phyloP scores from a whole-genome alignment of 2,329 filamentous ascomycete species.

The Talaromyces sp. region DNA sequence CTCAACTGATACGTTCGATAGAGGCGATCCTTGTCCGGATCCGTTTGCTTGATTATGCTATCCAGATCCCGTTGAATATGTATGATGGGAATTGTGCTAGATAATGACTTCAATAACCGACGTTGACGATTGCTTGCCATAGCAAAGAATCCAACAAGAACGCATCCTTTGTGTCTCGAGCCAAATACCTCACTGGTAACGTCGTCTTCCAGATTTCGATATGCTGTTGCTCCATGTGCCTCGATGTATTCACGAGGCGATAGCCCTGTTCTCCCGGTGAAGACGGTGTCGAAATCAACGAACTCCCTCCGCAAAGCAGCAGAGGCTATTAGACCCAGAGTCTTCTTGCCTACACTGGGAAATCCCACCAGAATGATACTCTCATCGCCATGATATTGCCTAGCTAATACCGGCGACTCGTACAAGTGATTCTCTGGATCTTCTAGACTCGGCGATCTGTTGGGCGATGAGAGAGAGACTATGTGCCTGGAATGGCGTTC shows the following conservation, averaged over 20 bases:
- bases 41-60: constrained; percentile 55
- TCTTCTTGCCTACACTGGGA: constrained; percentile 71
- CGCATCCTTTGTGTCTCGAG: constrained; percentile 56
- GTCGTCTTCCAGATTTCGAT: constrained; percentile 60
- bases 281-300: constrained; percentile 65
- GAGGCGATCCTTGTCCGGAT: constrained; percentile 58
- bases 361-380: constrained; percentile 66
- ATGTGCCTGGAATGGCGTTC: constrained; percentile 6
- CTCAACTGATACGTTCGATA: constrained; percentile 54
- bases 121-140: constrained; percentile 61
- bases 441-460: constrained; percentile 4
- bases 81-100: constrained; percentile 64
- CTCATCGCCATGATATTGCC: constrained; percentile 10
- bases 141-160: constrained; percentile 67
- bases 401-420: constrained; percentile 8
- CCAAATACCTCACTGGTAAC: constrained; percentile 59
- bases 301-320: constrained; percentile 65
- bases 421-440: constrained; percentile 8
- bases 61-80: constrained; percentile 64
- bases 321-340: constrained; percentile 69
- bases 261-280: constrained; percentile 61
- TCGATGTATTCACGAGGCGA: constrained; percentile 63
- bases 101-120: constrained; percentile 57
- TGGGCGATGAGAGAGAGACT: background rate
- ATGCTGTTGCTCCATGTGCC: constrained; percentile 57